These are phyloP conservation scores for Hygrophorus pudorinus DNA, from an alignment of 768 basidiomycete species.

Conservation along the genomic window DNA sequence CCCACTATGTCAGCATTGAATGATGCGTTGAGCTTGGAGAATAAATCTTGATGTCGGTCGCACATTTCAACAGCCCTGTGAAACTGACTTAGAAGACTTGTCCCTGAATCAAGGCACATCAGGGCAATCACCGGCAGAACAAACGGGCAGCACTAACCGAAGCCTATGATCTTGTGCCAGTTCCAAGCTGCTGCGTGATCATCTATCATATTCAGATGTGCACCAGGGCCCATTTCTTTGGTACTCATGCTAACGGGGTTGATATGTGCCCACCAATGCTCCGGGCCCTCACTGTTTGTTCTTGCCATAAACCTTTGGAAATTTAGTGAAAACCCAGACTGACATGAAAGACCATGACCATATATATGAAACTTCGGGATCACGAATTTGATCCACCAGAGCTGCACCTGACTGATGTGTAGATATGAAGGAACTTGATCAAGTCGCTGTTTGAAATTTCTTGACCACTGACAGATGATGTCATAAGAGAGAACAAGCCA, in stretches of 20 bases:
- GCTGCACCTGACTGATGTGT: background rate
- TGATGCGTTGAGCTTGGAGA: background rate
- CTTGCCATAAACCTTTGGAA: constrained; percentile 18
- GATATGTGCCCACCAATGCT: constrained; percentile 18
- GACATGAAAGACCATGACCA: constrained; percentile 11
- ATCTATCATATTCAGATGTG: constrained; percentile 18
- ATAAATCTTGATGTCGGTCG: background rate
- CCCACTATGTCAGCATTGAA: background rate
- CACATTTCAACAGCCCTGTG: background rate
- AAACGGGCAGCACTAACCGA: too few relatives aligned
- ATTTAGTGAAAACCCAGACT: constrained; percentile 8
- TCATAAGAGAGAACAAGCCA: constrained; percentile 20
- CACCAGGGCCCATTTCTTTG: constrained; percentile 19
- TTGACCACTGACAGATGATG: constrained; percentile 17
- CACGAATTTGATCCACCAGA: background rate
- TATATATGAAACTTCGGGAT: constrained; percentile 10
- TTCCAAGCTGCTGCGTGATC: constrained; percentile 20
- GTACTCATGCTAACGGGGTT: constrained; percentile 20
- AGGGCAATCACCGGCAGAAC: background rate
- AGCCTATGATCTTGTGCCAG: constrained; percentile 9
- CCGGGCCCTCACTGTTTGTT: constrained; percentile 16
- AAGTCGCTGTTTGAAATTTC: constrained; percentile 1
- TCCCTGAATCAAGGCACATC: background rate
- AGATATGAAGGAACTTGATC: constrained; percentile 3
- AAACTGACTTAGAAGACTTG: background rate